Evolutionary conservation across 169 alveolate genomes (phyloP).

Genomic region (Plasmodium reichenowi): DNA sequence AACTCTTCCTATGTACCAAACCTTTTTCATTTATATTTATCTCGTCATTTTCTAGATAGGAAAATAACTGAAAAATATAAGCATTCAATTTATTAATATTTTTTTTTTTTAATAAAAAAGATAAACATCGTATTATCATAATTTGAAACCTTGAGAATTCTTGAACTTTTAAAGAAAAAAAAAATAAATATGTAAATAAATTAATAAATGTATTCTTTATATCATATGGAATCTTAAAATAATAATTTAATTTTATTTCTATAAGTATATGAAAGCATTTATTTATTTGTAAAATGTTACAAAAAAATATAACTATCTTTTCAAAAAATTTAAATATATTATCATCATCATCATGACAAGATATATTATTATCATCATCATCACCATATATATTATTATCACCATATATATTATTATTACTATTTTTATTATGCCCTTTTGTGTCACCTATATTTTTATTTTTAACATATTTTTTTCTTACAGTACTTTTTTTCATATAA

Average conservation of each 20-base stretch:
- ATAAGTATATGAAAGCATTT: constrained; percentile 52
- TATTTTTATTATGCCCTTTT: too few species aligned
- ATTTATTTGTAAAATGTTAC: constrained; percentile 63
- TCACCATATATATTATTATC: too few species aligned
- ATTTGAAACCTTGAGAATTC: not conserved
- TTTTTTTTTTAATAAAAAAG: constrained; percentile 27
- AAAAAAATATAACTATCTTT: constrained; percentile 28
- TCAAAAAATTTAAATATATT: constrained; percentile 21
- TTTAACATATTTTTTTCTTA: too few species aligned
- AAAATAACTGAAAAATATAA: constrained; percentile 52
- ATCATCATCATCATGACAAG: not conserved
- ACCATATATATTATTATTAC: too few species aligned
- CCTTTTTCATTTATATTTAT: constrained; percentile 1
- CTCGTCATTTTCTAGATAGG: constrained; percentile 29
- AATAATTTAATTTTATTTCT: constrained; percentile 46
- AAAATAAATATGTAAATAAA: constrained; percentile 37
- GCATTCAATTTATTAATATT: constrained; percentile 66
- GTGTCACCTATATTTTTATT: too few species aligned
- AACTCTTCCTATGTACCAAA: too few species aligned
- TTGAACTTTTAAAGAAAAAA: constrained; percentile 29
- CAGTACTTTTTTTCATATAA: too few species aligned
- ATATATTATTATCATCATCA: not conserved
- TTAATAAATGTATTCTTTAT: constrained; percentile 48
- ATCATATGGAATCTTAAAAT: constrained; percentile 41
- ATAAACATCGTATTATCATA: constrained; percentile 13